Conservation (phyloP, 2,329 filamentous ascomycete species). For the Hypoxylon sp. region DNA sequence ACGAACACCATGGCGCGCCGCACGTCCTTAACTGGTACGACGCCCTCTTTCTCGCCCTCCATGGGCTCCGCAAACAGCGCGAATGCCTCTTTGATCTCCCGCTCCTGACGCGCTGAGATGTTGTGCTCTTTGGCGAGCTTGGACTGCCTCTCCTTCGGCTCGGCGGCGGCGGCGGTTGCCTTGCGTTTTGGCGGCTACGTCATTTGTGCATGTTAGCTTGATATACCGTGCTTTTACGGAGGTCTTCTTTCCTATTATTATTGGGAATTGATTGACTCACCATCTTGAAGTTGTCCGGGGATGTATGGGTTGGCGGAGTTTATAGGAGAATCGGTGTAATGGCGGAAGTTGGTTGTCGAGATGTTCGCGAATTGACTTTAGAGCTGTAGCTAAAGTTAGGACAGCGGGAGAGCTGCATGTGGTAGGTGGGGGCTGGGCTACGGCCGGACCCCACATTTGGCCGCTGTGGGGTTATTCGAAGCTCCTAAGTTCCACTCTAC, state of each 20-base stretch:
- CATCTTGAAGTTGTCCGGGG: conserved; percentile 17
- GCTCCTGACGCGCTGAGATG: conserved; percentile 85
- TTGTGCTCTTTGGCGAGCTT: conserved; percentile 95
- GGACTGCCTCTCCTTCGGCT: conserved; percentile 73
- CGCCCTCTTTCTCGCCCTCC: conserved; percentile 79
- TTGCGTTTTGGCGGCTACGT: conserved; percentile 69
- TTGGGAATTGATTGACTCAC: conserved; percentile 11
- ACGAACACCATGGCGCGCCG: conserved; percentile 80
- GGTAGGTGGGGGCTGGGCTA: conserved; percentile 8
- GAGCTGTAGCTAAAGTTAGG: conserved; percentile 7
- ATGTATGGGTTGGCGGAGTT: neutral
- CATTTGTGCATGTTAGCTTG: conserved; percentile 42
- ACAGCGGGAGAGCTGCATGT: conserved; percentile 9
- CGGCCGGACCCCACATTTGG: conserved; percentile 17
- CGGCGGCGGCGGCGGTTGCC: conserved; percentile 50
- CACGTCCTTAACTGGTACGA: conserved; percentile 77
- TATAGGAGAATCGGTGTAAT: neutral
- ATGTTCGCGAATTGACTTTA: neutral
- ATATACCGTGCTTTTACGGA: neutral
- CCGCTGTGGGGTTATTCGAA: conserved; percentile 23
- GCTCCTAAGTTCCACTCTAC: neutral
- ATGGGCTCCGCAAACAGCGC: conserved; percentile 81
- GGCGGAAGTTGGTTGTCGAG: neutral
- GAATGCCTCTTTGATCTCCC: conserved; percentile 92
- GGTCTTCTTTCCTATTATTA: neutral